These are phyloP conservation scores for Pseudocercospora vitis DNA, from an alignment of 2,329 filamentous ascomycete species.

Conservation along the genomic window DNA sequence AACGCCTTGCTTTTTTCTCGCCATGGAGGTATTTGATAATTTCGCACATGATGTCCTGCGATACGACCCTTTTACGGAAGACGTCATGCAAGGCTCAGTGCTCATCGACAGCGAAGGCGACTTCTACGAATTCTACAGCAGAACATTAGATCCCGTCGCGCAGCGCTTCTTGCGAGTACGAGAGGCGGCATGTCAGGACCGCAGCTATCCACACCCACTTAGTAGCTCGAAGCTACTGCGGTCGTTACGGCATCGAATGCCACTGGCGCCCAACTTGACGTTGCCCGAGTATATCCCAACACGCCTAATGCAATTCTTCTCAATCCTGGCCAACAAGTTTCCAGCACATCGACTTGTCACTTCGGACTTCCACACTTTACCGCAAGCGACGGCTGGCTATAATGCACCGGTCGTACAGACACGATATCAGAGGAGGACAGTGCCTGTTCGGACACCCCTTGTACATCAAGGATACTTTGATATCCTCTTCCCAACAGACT, in stretches of 20 bases:
- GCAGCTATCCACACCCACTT: conserved; percentile 63
- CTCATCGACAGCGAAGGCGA: conserved; percentile 82
- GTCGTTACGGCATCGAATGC: conserved; percentile 62
- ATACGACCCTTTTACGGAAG: conserved; percentile 78
- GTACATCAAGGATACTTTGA: conserved; percentile 99
- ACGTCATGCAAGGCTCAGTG: conserved; percentile 83
- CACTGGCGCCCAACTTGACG: conserved; percentile 74
- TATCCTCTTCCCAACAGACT: conserved; percentile 97
- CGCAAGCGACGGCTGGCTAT: conserved; percentile 76
- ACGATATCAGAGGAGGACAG: conserved; percentile 79
- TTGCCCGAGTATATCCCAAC: conserved; percentile 92
- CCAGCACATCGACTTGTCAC: conserved; percentile 85
- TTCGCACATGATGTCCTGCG: conserved; percentile 93
- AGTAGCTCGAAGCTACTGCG: conserved; percentile 57
- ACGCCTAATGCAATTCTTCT: conserved; percentile 93
- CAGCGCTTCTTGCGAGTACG: conserved; percentile 81
- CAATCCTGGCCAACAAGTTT: conserved; percentile 83
- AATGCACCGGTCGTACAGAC: conserved; percentile 98
- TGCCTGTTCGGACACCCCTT: conserved; percentile 85
- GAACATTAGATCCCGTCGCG: conserved; percentile 76
- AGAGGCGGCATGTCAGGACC: conserved; percentile 65
- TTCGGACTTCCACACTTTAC: conserved; percentile 85
- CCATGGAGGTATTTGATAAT: conserved; percentile 98
- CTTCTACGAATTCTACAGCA: conserved; percentile 91
- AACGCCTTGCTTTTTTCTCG: conserved; percentile 93